These are phyloP conservation scores for Stemphylium vesicarium DNA, from an alignment of 2,329 filamentous ascomycete species.

Conservation along the genomic window DNA sequence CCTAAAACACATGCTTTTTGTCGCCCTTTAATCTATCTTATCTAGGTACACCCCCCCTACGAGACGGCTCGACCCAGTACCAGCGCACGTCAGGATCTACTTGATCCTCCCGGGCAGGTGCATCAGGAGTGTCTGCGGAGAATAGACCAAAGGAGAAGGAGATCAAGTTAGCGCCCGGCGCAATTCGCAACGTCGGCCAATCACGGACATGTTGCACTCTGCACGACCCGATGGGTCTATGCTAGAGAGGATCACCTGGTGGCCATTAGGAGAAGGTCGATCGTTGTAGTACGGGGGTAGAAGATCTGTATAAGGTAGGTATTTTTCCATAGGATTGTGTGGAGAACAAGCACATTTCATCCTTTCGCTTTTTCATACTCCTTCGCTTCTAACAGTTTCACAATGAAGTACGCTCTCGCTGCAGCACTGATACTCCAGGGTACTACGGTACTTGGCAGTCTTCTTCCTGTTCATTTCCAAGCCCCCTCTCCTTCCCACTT, in stretches of 20 bases:
- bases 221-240: not conserved
- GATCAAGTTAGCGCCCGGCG: constrained; percentile 17
- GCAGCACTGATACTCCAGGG: constrained; percentile 37
- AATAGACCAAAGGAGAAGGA: constrained; percentile 22
- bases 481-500: constrained; percentile 41
- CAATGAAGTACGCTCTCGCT: constrained; percentile 43
- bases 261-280: constrained; percentile 19
- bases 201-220: constrained; percentile 7
- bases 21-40: constrained; percentile 21
- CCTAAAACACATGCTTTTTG: constrained; percentile 10
- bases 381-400: constrained; percentile 7
- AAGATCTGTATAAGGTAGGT: constrained; percentile 13
- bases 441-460: constrained; percentile 36
- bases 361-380: constrained; percentile 6
- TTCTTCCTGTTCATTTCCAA: constrained; percentile 40
- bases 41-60: constrained; percentile 8
- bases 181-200: constrained; percentile 19
- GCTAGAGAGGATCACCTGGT: constrained; percentile 11
- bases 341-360: not conserved
- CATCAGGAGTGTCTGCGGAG: constrained; percentile 17
- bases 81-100: constrained; percentile 10
- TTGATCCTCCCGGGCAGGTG: constrained; percentile 22
- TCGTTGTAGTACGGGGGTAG: not conserved
- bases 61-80: constrained; percentile 2
- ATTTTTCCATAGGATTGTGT: not conserved